A percentile compares a stretch with the other conserved stretches of the same genome.
Conservation (phyloP, 2,329 filamentous ascomycete species). For the Basipetospora chlamydospora region DNA sequence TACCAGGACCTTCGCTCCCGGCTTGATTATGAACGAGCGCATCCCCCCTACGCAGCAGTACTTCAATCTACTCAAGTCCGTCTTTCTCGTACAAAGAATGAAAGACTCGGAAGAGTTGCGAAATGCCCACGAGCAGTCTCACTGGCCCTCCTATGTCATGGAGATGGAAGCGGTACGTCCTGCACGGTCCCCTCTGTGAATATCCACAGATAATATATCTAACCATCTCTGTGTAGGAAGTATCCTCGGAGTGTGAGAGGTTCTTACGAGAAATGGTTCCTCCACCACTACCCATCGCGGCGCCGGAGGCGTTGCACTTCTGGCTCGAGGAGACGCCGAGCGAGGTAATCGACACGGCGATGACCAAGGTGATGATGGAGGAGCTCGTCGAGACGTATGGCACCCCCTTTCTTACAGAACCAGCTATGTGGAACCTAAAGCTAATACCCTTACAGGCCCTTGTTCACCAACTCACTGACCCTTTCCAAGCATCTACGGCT, state of each 20-base stretch:
- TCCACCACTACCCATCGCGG: not conserved
- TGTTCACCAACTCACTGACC: slow-evolving; percentile 6
- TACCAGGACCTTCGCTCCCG: slow-evolving; percentile 11
- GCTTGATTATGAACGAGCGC: slow-evolving; percentile 14
- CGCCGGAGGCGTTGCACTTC: slow-evolving; percentile 7
- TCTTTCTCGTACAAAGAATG: slow-evolving; percentile 15
- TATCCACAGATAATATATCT: too few relatives aligned
- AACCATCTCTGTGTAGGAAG: slow-evolving; percentile 5
- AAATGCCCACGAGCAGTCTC: slow-evolving; percentile 12
- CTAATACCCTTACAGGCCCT: not conserved
- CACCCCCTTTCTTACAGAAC: not conserved
- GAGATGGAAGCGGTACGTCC: slow-evolving; percentile 18
- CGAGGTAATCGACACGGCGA: slow-evolving; percentile 17
- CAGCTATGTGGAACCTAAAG: not conserved
- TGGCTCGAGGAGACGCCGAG: slow-evolving; percentile 16
- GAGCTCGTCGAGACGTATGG: slow-evolving; percentile 12
- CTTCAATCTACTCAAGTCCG: slow-evolving; percentile 18
- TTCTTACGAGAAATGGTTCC: slow-evolving; percentile 10
- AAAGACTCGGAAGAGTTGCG: slow-evolving; percentile 7
- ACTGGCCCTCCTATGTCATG: slow-evolving; percentile 20
- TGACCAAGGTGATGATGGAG: slow-evolving; percentile 18
- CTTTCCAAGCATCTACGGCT: slow-evolving; percentile 8
- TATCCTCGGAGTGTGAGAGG: slow-evolving; percentile 14
- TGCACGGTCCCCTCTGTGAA: not conserved
- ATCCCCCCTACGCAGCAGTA: slow-evolving; percentile 13